Evolutionary conservation across 345 rosid genomes (phyloP).

Genomic region (Zanthoxylum bungeanum): DNA sequence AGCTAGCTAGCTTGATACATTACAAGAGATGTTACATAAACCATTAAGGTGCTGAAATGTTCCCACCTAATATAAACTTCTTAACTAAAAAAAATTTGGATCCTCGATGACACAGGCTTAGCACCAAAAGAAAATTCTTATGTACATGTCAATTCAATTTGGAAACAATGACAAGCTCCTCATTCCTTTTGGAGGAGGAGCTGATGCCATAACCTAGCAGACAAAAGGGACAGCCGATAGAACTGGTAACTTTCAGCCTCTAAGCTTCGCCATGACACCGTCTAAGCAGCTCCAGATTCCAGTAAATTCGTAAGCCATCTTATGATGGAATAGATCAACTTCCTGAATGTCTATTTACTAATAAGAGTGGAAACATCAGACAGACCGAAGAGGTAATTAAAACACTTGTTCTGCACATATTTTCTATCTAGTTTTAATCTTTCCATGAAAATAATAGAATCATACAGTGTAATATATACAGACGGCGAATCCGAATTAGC

Average conservation of each 20-base stretch:
- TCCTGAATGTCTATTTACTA: background rate
- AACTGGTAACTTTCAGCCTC: background rate
- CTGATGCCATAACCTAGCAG: background rate
- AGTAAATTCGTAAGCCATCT: too few species aligned
- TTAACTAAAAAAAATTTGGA: too few species aligned
- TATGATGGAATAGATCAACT: background rate
- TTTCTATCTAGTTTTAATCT: constrained; percentile 3
- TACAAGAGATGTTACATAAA: background rate
- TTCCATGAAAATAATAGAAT: constrained; percentile 35
- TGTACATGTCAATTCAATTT: background rate
- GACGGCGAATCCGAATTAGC: constrained; percentile 82
- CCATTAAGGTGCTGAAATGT: too few species aligned
- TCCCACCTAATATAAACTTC: too few species aligned
- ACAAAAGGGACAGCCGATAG: background rate
- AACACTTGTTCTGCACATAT: constrained; percentile 23
- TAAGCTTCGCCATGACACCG: background rate
- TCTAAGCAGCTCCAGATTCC: too few species aligned
- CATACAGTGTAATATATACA: constrained; percentile 57
- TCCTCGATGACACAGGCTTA: background rate
- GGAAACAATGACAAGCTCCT: background rate
- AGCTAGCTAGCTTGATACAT: background rate
- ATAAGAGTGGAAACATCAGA: constrained; percentile 10
- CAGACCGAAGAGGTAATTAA: constrained; percentile 11
- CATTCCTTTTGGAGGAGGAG: background rate
- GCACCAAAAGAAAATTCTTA: background rate